Evolutionary conservation across 352 stramenopile species (phyloP).

Genomic region (Phytophthora vignae): DNA sequence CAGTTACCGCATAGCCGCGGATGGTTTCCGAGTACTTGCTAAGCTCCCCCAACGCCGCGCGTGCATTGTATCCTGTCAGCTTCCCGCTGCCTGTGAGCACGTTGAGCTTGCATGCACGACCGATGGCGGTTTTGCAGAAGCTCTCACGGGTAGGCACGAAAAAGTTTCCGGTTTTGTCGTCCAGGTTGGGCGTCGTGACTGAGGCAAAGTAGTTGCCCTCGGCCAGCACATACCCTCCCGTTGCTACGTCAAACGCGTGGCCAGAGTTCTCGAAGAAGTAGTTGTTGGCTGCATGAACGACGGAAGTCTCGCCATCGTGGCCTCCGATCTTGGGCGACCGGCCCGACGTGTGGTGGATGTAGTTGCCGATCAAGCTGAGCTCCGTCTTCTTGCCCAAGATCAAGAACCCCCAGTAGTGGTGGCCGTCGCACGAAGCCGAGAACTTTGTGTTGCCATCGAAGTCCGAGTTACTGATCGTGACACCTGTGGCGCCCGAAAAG

Average conservation of each 20-base stretch:
- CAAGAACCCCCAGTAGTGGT: conserved; percentile 55
- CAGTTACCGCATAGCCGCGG: conserved; percentile 1
- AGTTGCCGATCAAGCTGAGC: conserved; percentile 31
- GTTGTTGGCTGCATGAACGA: conserved; percentile 38
- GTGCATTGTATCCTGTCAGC: conserved; percentile 9
- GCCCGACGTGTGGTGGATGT: conserved; percentile 42
- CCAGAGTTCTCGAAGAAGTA: conserved; percentile 34
- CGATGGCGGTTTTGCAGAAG: conserved; percentile 25
- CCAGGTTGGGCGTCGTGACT: conserved; percentile 19
- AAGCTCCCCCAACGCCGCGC: conserved; percentile 4
- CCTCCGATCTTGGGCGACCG: conserved; percentile 46
- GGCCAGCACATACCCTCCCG: conserved; percentile 23
- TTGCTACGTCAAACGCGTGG: conserved; percentile 28
- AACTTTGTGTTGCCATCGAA: conserved; percentile 26
- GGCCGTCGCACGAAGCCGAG: conserved; percentile 20
- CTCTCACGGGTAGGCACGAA: conserved; percentile 20
- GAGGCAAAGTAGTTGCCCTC: conserved; percentile 41
- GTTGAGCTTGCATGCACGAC: conserved; percentile 34
- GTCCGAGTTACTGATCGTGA: conserved; percentile 39
- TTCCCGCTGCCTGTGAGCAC: conserved; percentile 19
- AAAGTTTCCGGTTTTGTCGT: conserved; percentile 24
- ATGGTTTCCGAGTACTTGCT: conserved; percentile 16
- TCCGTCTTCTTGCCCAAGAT: conserved; percentile 25
- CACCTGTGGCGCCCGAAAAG: conserved; percentile 11
- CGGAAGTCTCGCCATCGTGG: conserved; percentile 6